Base-by-base conservation (phyloP, 345 rosid species). In the Microcos paniculata region DNA sequence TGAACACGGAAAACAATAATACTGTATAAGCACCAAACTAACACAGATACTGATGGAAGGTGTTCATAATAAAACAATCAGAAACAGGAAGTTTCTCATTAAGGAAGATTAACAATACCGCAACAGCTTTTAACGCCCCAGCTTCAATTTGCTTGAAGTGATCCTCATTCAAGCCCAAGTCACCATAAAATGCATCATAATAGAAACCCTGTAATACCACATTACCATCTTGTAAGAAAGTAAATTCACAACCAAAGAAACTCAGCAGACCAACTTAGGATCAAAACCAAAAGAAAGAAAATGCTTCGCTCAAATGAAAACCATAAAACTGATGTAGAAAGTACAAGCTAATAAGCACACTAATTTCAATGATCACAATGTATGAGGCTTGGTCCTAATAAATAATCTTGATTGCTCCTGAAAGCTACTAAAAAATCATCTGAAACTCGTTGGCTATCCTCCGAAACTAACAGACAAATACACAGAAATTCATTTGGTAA, bases 151-250 rank as follows among this genome's bases (percentile, higher is more conserved):
- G 77, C 81, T 91, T 90, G 79, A 96, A 94, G 79, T 96, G 96
- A 58, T 88, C 90, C n/a, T 91, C 98, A 57, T 89, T 96, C 83
- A 96, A 81, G 24, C 97, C 92, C 84, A 92, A 81, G 9, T 91
- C 97, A 40, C 92, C 96, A 78, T 96, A 96, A 88, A 85, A 91
- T 46, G 91, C 99, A 85, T 96, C 99, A 84, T 96, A 96, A 82
- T 91, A 96, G 84, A 96, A 96, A 56, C 99, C 99, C 98, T 96
- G 88, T 73, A 79, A 72, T 11, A 74, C 49, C 59, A 82, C 73
- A 62, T 66, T 43, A 64, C 31, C 42, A 79, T 43, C 51, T 71
- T 1, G 64, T 71, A 40, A 70, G 30, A n/a, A 28, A 10, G 59
- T 33, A 51, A 69, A 69, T 70, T 52, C 19, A 40, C 49, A n/a